These are phyloP conservation scores for Ogataea haglerorum DNA, from an alignment of 805 yeast genomes.

Conservation along the genomic window DNA sequence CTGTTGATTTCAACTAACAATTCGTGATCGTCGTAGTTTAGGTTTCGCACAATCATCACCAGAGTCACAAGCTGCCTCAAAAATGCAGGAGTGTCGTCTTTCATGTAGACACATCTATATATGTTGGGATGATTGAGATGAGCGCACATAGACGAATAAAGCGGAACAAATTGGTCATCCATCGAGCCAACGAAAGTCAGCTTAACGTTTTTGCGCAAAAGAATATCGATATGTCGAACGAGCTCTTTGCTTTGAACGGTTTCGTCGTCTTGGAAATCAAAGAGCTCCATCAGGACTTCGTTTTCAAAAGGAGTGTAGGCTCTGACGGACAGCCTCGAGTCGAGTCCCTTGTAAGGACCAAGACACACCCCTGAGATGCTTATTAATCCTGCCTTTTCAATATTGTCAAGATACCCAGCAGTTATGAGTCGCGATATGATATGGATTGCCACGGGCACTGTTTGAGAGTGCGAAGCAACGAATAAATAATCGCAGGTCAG, in stretches of 20 bases:
- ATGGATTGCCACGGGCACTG: slow-evolving; percentile 84
- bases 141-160: slow-evolving; percentile 80
- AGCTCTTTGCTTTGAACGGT: slow-evolving; percentile 68
- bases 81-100: slow-evolving; percentile 42
- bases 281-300: slow-evolving; percentile 79
- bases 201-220: slow-evolving; percentile 74
- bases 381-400: slow-evolving; percentile 59
- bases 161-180: slow-evolving; percentile 87
- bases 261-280: slow-evolving; percentile 77
- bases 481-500: slow-evolving; percentile 69
- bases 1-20: slow-evolving; percentile 60
- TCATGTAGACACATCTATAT: slow-evolving; percentile 79
- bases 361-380: slow-evolving; percentile 91
- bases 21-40: slow-evolving; percentile 31
- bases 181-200: slow-evolving; percentile 79
- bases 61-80: slow-evolving; percentile 33
- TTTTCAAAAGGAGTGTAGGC: slow-evolving; percentile 85
- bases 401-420: slow-evolving; percentile 61
- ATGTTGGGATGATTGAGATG: slow-evolving; percentile 85
- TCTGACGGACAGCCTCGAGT: slow-evolving; percentile 73
- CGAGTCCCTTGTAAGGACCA: slow-evolving; percentile 89
- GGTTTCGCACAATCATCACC: slow-evolving; percentile 25
- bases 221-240: slow-evolving; percentile 58
- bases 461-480: slow-evolving; percentile 90
- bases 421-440: slow-evolving; percentile 41